These are phyloP conservation scores for Lachancea sp. DNA, from an alignment of 805 yeast genomes.

Conservation along the genomic window DNA sequence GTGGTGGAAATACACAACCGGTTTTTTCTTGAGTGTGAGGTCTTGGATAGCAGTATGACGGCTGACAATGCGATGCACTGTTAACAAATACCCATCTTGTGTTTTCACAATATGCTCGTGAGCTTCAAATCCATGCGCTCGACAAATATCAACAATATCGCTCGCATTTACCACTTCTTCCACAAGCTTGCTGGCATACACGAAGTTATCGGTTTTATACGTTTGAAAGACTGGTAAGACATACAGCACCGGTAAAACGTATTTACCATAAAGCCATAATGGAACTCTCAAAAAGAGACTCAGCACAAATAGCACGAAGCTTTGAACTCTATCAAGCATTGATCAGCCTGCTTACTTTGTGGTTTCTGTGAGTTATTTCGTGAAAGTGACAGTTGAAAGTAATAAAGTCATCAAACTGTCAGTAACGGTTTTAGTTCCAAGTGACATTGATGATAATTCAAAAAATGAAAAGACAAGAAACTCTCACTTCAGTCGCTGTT, in stretches of 20 bases:
- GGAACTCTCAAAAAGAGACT: constrained; percentile 3
- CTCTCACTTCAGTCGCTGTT: no score
- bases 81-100: constrained; percentile 60
- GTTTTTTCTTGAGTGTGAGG: constrained; percentile 10
- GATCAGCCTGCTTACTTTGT: neutral
- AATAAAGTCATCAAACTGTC: no score
- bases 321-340: constrained; percentile 4
- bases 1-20: constrained; percentile 63
- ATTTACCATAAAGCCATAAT: constrained; percentile 4
- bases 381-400: no score
- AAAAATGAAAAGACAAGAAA: no score
- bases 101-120: constrained; percentile 67
- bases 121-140: constrained; percentile 52
- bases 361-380: neutral
- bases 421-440: no score
- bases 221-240: constrained; percentile 5
- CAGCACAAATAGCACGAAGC: constrained; percentile 3
- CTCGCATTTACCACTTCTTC: constrained; percentile 18
- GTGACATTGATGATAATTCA: no score
- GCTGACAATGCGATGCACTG: constrained; percentile 49
- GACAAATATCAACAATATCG: constrained; percentile 48
- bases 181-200: constrained; percentile 3
- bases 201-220: constrained; percentile 5
- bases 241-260: constrained; percentile 3
- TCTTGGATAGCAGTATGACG: constrained; percentile 1